Conservation (phyloP, 2,329 filamentous ascomycete genomes). For the Lachnellula cervina region DNA sequence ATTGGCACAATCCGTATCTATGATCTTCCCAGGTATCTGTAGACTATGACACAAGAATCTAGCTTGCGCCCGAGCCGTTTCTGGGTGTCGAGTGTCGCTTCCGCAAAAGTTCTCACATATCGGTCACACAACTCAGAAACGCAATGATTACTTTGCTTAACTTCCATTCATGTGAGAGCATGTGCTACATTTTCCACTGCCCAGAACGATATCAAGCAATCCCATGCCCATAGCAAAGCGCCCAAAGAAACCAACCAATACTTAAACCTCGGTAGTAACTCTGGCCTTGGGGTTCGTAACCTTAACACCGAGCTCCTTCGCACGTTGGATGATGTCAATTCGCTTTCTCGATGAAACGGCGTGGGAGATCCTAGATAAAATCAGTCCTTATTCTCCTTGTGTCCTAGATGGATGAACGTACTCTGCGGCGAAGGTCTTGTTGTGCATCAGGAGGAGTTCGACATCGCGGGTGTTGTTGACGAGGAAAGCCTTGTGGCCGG, state of each 20-base stretch:
- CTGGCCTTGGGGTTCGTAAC: constrained; percentile 99
- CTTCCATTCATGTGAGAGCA: constrained; percentile 32
- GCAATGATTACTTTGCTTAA: constrained; percentile 17
- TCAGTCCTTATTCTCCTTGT: constrained; percentile 33
- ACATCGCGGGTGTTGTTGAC: constrained; percentile 96
- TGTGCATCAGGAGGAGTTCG: constrained; percentile 99
- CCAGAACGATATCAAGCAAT: constrained; percentile 30
- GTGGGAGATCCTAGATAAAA: constrained; percentile 75
- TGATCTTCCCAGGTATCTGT: no score
- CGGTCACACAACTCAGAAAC: neutral
- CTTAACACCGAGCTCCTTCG: constrained; percentile 98
- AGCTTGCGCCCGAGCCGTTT: no score
- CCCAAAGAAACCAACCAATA: constrained; percentile 26
- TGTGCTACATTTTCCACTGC: constrained; percentile 29
- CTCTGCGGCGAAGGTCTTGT: constrained; percentile 98
- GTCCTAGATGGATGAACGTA: constrained; percentile 48
- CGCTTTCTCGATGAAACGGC: constrained; percentile 98
- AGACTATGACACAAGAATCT: neutral
- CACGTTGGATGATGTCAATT: constrained; percentile 94
- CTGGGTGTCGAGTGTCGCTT: no score
- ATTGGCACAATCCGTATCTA: no score
- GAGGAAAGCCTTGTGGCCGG: constrained; percentile 99
- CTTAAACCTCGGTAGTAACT: constrained; percentile 89
- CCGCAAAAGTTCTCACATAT: neutral
- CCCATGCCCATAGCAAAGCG: constrained; percentile 30